These are phyloP conservation scores for Ceratocystis harringtonii DNA, from an alignment of 2,329 filamentous ascomycete genomes.

Conservation along the genomic window DNA sequence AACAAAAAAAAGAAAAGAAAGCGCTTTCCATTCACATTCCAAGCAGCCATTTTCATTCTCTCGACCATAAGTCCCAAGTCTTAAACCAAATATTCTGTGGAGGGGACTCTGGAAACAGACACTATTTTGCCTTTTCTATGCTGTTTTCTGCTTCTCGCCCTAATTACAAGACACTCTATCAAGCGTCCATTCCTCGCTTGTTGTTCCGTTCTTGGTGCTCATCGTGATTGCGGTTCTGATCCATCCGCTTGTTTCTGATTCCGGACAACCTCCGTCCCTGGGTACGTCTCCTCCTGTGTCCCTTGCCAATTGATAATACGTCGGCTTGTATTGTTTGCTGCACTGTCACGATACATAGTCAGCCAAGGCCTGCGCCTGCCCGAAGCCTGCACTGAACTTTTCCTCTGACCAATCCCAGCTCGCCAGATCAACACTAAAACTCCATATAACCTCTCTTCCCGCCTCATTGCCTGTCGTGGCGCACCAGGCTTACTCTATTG, in stretches of 20 bases:
- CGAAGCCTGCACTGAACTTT: neutral
- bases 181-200: slow-evolving; percentile 7
- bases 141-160: too few species aligned
- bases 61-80: too few species aligned
- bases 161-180: neutral
- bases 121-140: neutral
- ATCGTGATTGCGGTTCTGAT: slow-evolving; percentile 1
- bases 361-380: neutral
- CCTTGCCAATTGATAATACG: neutral
- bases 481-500: slow-evolving; percentile 11
- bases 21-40: neutral
- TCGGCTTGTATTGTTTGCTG: too few species aligned
- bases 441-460: neutral
- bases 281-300: neutral
- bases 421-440: neutral
- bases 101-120: neutral
- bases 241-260: neutral
- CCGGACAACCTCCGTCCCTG: neutral
- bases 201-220: neutral
- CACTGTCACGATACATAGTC: too few species aligned
- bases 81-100: neutral
- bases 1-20: neutral
- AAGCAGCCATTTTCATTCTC: neutral
- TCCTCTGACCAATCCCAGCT: slow-evolving; percentile 2
- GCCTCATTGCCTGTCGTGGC: slow-evolving; percentile 16